A percentile compares a stretch with the other conserved stretches of the same genome.
Conservation (phyloP, 352 stramenopile genomes). For the Globisporangium lucens region DNA sequence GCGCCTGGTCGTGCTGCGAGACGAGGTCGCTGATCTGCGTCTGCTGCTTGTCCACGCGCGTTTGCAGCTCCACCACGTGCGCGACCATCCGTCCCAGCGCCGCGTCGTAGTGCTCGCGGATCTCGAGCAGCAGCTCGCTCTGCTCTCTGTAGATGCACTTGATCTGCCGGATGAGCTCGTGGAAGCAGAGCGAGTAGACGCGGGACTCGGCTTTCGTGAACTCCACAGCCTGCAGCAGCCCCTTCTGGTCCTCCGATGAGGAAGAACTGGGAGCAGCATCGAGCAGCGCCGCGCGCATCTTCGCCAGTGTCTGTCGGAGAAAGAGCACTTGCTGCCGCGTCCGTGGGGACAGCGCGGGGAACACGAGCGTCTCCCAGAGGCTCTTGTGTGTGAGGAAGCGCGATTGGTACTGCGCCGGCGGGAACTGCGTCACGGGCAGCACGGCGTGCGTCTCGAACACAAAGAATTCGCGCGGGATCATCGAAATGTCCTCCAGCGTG, state of each 20-base stretch:
- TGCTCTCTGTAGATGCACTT: slow-evolving; percentile 78
- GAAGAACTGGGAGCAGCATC: neutral
- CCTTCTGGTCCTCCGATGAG: neutral
- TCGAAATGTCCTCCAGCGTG: slow-evolving; percentile 29
- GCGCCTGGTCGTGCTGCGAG: slow-evolving; percentile 11
- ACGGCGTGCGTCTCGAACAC: slow-evolving; percentile 70
- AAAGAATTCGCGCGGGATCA: slow-evolving; percentile 78
- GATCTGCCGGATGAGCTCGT: slow-evolving; percentile 72
- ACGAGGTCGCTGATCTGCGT: slow-evolving; percentile 22
- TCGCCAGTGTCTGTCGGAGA: slow-evolving; percentile 56
- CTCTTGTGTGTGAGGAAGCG: slow-evolving; percentile 28
- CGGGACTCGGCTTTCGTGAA: slow-evolving; percentile 54
- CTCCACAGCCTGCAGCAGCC: slow-evolving; percentile 19
- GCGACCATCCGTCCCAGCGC: slow-evolving; percentile 25
- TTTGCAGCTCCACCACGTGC: slow-evolving; percentile 18
- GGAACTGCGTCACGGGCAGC: slow-evolving; percentile 46
- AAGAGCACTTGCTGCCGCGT: slow-evolving; percentile 71
- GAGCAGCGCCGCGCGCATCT: slow-evolving; percentile 33
- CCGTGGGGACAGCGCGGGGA: slow-evolving; percentile 57
- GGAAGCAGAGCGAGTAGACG: slow-evolving; percentile 74
- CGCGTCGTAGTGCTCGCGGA: slow-evolving; percentile 48
- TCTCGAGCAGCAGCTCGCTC: slow-evolving; percentile 62
- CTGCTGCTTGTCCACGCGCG: slow-evolving; percentile 27
- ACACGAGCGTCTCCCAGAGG: slow-evolving; percentile 73
- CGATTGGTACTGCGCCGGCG: slow-evolving; percentile 57